Evolutionary conservation across 352 stramenopile species (phyloP).

Genomic region (Thalassiosira gravida): DNA sequence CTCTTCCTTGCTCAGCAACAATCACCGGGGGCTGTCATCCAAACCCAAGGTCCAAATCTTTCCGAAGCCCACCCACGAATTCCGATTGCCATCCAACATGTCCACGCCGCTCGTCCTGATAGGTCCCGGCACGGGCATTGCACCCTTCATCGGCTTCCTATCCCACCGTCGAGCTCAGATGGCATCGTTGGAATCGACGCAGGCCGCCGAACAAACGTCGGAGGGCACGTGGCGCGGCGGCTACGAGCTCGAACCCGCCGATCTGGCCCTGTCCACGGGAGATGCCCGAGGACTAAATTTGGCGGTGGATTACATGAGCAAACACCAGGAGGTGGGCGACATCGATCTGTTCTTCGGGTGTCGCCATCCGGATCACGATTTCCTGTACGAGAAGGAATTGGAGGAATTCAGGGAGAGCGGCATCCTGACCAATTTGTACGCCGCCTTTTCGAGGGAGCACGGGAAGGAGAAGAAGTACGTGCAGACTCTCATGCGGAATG

Average conservation of each 20-base stretch:
- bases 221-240: constrained; percentile 88
- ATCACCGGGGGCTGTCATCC: no score
- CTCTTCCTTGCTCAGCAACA: constrained; percentile 48
- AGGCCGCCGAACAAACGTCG: constrained; percentile 62
- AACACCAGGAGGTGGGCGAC: constrained; percentile 58
- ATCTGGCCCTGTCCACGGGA: constrained; percentile 64
- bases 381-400: constrained; percentile 90
- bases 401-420: constrained; percentile 81
- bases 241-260: constrained; percentile 81
- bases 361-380: constrained; percentile 89
- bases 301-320: constrained; percentile 71
- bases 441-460: constrained; percentile 90
- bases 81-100: constrained; percentile 88
- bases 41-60: no score
- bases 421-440: constrained; percentile 88
- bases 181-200: constrained; percentile 40
- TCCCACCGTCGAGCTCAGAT: constrained; percentile 86
- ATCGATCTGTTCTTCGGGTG: constrained; percentile 95
- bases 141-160: constrained; percentile 95
- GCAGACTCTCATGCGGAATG: constrained; percentile 86
- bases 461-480: constrained; percentile 91
- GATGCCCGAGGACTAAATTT: constrained; percentile 64
- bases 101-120: constrained; percentile 92
- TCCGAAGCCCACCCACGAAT: constrained; percentile 89
- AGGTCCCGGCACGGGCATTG: constrained; percentile 93